Percentiles rank a stretch among this genome's conserved stretches.
Evolutionary conservation across 2,329 filamentous ascomycete genomes (phyloP).

Genomic region (Rhynchosporium graminicola): DNA sequence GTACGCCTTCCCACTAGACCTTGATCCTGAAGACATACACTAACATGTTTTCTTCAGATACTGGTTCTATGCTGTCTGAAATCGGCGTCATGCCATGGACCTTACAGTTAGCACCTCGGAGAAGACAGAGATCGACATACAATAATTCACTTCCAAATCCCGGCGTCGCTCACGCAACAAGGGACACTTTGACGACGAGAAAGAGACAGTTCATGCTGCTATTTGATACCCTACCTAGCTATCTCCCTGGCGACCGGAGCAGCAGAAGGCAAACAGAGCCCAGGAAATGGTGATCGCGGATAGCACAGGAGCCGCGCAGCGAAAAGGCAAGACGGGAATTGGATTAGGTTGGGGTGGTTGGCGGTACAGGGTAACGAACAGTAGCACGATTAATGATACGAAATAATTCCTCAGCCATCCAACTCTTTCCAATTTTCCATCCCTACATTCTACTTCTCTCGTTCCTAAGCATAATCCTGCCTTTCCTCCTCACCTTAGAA

Average conservation of each 20-base stretch:
- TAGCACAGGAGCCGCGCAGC: not conserved
- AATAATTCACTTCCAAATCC: constrained; percentile 14
- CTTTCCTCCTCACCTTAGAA: too few relatives aligned
- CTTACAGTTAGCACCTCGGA: not conserved
- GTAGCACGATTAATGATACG: constrained; percentile 14
- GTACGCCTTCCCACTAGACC: constrained; percentile 58
- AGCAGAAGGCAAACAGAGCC: not conserved
- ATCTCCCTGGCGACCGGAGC: not conserved
- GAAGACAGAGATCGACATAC: constrained; percentile 7
- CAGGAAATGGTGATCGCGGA: constrained; percentile 2
- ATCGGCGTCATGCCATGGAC: not conserved
- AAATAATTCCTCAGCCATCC: constrained; percentile 3
- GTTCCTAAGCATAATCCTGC: too few relatives aligned
- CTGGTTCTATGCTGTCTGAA: constrained; percentile 36
- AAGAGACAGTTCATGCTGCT: constrained; percentile 6
- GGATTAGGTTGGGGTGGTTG: not conserved
- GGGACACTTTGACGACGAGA: constrained; percentile 1
- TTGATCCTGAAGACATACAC: constrained; percentile 2
- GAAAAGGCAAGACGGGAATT: not conserved
- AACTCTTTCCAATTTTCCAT: not conserved
- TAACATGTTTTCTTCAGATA: constrained; percentile 31
- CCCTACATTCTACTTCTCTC: too few relatives aligned
- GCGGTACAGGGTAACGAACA: not conserved
- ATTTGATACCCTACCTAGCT: not conserved
- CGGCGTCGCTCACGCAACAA: constrained; percentile 4